Base-by-base conservation (phyloP, 139 green algal species). In the Micromonas pusilla region DNA sequence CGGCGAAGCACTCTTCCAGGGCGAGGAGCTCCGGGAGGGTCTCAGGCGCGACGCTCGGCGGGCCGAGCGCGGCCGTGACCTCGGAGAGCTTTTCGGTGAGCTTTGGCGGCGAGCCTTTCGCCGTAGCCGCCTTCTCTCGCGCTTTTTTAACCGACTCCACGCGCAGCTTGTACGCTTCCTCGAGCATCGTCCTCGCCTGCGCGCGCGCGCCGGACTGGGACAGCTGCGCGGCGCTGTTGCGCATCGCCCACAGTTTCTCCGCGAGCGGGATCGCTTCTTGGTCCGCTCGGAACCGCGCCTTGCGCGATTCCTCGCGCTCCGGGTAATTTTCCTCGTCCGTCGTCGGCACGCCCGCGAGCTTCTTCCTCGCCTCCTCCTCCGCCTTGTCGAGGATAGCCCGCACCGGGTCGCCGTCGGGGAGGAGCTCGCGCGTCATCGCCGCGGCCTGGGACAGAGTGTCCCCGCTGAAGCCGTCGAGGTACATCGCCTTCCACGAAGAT, bases 381-480 rank as follows among this genome's bases (percentile, higher is more conserved):
- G 62, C 20, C 5, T 5, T 4, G 32, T 73, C 37, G 1, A 73
- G n/a, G 23, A 73, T 53, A 1, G 37, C 33, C 6, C 31, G 31
- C 45, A 54, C 23, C 30, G 20, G 16, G 30, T 73, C 66, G n/a
- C 52, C 66, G 32, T 54, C 66, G 16, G 31, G 32, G 20, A 73
- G 31, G 1, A 73, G 30, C 20, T 23, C 33, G n/a, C 33, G 32
- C 31, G 66, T 31, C 32, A 53, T 73, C 32, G 33, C 31, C 16
- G 32, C 33, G 32, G 13, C 33, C 3, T 20, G 21, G 16, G 31
- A 25, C 2, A 73, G 20, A 16, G 66, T 31, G 33, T 73, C 66
- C 28, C 66, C 66, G 66, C 32, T 39, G 37, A 73, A 73, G 16
- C 66, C 66, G 31, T 73, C 66, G 23, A 73, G 33, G 37, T 73